These are phyloP conservation scores for Draba incana DNA, from an alignment of 345 rosid genomes.

Conservation along the genomic window DNA sequence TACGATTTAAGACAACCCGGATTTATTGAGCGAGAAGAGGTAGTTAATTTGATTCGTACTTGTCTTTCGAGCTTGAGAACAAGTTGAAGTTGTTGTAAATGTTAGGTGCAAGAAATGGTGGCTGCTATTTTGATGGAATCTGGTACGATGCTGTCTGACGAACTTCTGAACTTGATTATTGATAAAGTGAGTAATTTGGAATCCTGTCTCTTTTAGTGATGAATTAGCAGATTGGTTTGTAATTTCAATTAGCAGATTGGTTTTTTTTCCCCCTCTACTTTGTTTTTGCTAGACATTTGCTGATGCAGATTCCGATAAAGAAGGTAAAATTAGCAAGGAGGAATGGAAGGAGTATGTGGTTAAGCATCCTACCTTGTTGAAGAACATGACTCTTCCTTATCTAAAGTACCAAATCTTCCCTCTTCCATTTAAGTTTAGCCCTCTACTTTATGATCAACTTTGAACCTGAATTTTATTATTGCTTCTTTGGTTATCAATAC, in stretches of 20 bases:
- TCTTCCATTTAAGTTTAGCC: background rate
- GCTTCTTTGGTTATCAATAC: conserved; percentile 19
- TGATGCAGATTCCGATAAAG: conserved; percentile 67
- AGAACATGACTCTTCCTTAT: conserved; percentile 83
- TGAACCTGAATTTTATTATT: background rate
- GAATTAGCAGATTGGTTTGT: conserved; percentile 3
- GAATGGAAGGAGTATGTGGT: conserved; percentile 69
- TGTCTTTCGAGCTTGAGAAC: conserved; percentile 1
- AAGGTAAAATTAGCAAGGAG: conserved; percentile 65
- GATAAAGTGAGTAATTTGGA: conserved; percentile 53
- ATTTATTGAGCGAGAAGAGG: conserved; percentile 83
- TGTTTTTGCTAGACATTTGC: conserved; percentile 64
- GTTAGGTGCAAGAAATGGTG: conserved; percentile 88
- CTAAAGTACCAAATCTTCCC: conserved; percentile 50
- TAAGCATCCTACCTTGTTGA: conserved; percentile 63
- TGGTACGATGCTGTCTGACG: conserved; percentile 54
- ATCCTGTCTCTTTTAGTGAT: conserved; percentile 3
- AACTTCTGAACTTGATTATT: conserved; percentile 66
- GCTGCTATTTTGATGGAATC: conserved; percentile 72
- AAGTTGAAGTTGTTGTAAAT: conserved; percentile 24
- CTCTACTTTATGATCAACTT: background rate
- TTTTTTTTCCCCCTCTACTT: conserved; percentile 4
- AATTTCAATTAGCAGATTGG: background rate
- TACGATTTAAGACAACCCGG: conserved; percentile 91
- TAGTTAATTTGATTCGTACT: conserved; percentile 19